Base-by-base conservation (phyloP, 768 basidiomycete genomes). In the Mycena leptocephala region DNA sequence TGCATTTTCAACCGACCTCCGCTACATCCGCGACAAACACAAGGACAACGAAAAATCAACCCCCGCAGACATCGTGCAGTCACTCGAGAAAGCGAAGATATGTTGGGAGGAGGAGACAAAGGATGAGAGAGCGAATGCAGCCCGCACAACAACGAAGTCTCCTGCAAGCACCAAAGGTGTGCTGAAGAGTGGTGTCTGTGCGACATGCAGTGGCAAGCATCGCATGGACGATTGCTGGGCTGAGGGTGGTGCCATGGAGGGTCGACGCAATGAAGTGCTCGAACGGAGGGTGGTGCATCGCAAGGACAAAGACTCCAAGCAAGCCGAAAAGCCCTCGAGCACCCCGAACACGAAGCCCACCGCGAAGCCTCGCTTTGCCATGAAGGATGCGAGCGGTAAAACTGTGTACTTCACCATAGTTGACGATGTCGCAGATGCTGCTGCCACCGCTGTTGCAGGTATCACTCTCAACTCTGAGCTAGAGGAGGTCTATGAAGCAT, bases 41-140 rank as follows among this genome's bases (percentile, higher is more conserved):
- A 53, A 68, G 30, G 72, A 76, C n/a, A 46, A 79, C 20, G 69
- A 66, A 9, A 35, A 69, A 28, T 26, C 64, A 26, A 61, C 72
- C 22, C 13, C 67, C 14, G 24, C 55, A 8, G 37, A 58, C 26
- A 43, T 43, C 11, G 33, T 43, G 3, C 28, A 41, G 67, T 33
- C 41, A 20, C 59, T 61, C 59, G 51, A 37, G 32, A 51, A 56
- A 24, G 65, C 28, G 35, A 66, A 65, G 14, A 9, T n/a, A 39
- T 35, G 35, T 33, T 56, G 16, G 46, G 35, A 35, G 5, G 56
- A 62, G 46, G 62, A 37, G 39, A 63, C 43, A 35, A 74, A 30
- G 76, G 78, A 26, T 43, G 72, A 74, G 59, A 46, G 43, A 46
- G 78, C n/a, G 55, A 71, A 66, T 26, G 51, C 48, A 11, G 76